phyloP scores from a whole-genome alignment of 2,329 filamentous ascomycete species.

The Botrytis aclada region DNA sequence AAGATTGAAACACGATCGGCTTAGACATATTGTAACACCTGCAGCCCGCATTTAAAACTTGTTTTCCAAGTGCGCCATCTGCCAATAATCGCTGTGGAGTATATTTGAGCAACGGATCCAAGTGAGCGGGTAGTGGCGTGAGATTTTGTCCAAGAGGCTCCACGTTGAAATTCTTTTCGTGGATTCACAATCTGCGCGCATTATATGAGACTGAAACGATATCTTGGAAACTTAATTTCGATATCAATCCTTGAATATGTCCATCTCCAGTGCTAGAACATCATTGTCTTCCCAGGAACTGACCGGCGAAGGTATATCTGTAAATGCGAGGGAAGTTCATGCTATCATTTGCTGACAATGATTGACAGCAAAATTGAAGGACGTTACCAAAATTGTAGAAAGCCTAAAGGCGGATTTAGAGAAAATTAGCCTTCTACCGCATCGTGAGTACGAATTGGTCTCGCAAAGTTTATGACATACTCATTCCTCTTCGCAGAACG shows the following conservation, averaged over 20 bases:
- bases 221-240: not conserved
- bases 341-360: slow-evolving; percentile 21
- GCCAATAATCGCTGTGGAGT: not conserved
- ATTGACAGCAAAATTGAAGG: slow-evolving; percentile 59
- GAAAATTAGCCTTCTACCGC: slow-evolving; percentile 53
- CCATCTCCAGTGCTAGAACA: slow-evolving; percentile 21
- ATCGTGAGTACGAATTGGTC: slow-evolving; percentile 49
- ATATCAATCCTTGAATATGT: slow-evolving; percentile 20
- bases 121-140: not conserved
- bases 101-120: not conserved
- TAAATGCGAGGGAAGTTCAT: not conserved
- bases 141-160: not conserved
- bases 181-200: not conserved
- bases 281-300: slow-evolving; percentile 28
- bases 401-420: slow-evolving; percentile 61
- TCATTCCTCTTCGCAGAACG: slow-evolving; percentile 50
- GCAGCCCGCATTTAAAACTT: not conserved
- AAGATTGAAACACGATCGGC: not conserved
- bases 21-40: not conserved
- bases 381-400: slow-evolving; percentile 63
- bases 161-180: not conserved
- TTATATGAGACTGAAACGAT: not conserved
- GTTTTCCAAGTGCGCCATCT: not conserved
- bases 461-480: not conserved
- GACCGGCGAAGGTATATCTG: slow-evolving; percentile 29